phyloP scores from a whole-genome alignment of 208 protist species.

The Lotmaria passim region DNA sequence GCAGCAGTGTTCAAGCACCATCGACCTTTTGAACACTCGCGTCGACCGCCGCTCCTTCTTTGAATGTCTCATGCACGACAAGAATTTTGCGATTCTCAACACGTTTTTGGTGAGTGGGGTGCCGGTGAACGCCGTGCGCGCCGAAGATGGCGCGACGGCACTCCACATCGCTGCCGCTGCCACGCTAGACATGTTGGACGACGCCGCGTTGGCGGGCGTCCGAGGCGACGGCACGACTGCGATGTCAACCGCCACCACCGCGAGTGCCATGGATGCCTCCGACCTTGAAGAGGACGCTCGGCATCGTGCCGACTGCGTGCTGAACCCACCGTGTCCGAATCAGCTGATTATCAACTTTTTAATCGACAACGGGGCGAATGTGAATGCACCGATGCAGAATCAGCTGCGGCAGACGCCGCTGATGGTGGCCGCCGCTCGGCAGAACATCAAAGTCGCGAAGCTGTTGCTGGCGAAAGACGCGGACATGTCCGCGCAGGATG shows the following conservation, averaged over 20 bases:
- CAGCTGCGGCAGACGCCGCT: conserved; percentile 67
- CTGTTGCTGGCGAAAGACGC: conserved; percentile 70
- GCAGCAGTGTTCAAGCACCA: background rate
- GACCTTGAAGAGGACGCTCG: conserved; percentile 19
- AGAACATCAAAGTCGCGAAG: conserved; percentile 50
- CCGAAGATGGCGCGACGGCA: conserved; percentile 52
- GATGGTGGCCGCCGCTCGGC: conserved; percentile 66
- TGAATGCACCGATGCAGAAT: conserved; percentile 48
- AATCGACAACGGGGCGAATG: conserved; percentile 74
- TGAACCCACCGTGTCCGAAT: conserved; percentile 47
- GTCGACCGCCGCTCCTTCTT: conserved; percentile 58
- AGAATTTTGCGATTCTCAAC: conserved; percentile 44
- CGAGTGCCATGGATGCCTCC: background rate
- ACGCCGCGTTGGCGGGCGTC: background rate
- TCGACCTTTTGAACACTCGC: conserved; percentile 25
- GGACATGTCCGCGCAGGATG: conserved; percentile 42
- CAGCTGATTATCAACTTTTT: conserved; percentile 69
- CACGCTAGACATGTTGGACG: conserved; percentile 15
- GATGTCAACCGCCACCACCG: background rate
- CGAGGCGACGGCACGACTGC: background rate
- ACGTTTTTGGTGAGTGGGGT: conserved; percentile 70
- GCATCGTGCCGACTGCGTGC: conserved; percentile 1
- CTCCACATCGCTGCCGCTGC: conserved; percentile 69
- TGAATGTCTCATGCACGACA: conserved; percentile 48
- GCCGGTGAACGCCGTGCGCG: conserved; percentile 43